Evolutionary conservation across 1,284 basidiomycete species (phyloP).

Genomic region (Rhodotorula sp.): DNA sequence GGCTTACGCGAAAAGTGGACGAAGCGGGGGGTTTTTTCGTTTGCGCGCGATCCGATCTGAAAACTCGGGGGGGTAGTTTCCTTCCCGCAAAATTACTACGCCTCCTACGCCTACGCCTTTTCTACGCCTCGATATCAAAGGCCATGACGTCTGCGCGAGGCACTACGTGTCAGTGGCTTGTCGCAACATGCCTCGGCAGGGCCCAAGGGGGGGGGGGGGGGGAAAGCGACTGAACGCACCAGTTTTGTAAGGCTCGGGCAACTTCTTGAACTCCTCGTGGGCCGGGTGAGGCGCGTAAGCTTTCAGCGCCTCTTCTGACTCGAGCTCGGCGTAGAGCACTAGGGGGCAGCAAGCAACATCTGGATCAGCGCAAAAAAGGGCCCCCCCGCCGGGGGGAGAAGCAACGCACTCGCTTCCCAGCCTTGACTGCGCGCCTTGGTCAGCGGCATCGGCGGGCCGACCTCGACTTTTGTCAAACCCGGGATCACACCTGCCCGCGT

Average conservation of each 20-base stretch:
- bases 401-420: constrained; percentile 30
- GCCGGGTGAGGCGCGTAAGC: constrained; percentile 12
- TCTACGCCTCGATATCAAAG: constrained; percentile 9
- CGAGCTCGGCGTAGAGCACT: constrained; percentile 32
- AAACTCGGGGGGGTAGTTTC: too few species aligned
- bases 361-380: too few species aligned
- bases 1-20: too few species aligned
- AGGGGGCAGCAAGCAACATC: too few species aligned
- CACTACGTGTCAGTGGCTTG: neutral
- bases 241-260: neutral
- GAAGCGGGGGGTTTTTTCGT: too few species aligned
- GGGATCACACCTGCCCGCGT: constrained; percentile 18
- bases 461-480: constrained; percentile 7
- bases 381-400: too few species aligned
- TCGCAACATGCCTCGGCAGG: too few species aligned
- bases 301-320: constrained; percentile 20
- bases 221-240: constrained; percentile 3
- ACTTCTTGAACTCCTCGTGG: constrained; percentile 13
- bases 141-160: constrained; percentile 4
- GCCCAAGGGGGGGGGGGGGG: neutral
- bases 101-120: too few species aligned
- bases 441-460: constrained; percentile 11
- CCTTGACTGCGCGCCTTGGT: constrained; percentile 22
- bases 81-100: too few species aligned
- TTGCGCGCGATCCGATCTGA: neutral